A percentile compares a stretch with the other conserved stretches of the same genome.
phyloP scores from a whole-genome alignment of 768 basidiomycete genomes.

The Lentinula boryana region DNA sequence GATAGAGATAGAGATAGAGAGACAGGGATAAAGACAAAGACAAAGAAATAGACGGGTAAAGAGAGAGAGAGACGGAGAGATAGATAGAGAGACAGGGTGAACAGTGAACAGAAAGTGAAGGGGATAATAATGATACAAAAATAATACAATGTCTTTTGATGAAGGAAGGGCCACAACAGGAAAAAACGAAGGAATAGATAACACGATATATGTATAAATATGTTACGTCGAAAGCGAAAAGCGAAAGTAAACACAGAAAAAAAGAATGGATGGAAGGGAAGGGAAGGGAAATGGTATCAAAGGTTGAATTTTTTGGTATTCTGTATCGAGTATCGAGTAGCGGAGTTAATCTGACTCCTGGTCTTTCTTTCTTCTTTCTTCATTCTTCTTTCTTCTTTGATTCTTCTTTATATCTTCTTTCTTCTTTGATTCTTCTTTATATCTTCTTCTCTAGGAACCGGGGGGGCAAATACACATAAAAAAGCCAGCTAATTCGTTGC shows the following conservation, averaged over 20 bases:
- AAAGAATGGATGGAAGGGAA: neutral
- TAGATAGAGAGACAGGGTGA: too few species aligned
- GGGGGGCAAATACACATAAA: too few species aligned
- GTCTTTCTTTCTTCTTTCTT: neutral
- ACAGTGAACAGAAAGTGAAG: neutral
- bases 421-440: neutral
- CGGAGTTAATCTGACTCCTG: neutral
- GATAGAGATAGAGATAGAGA: neutral
- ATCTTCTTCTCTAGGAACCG: neutral
- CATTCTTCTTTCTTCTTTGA: too few species aligned
- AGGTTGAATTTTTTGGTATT: constrained; percentile 2
- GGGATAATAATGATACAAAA: constrained; percentile 2
- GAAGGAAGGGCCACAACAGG: neutral
- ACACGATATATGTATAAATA: neutral
- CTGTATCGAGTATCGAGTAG: too few species aligned
- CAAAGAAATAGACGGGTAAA: too few species aligned
- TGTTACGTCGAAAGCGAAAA: neutral
- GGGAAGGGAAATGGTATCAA: neutral
- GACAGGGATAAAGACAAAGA: too few species aligned
- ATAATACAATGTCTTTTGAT: neutral
- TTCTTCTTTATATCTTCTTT: neutral
- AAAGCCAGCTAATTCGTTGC: neutral
- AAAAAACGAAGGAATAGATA: neutral
- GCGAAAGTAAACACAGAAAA: neutral
- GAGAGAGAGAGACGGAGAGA: too few species aligned